phyloP scores from a whole-genome alignment of 192 early-diverging fungal species.

The Coemansia asiatica region DNA sequence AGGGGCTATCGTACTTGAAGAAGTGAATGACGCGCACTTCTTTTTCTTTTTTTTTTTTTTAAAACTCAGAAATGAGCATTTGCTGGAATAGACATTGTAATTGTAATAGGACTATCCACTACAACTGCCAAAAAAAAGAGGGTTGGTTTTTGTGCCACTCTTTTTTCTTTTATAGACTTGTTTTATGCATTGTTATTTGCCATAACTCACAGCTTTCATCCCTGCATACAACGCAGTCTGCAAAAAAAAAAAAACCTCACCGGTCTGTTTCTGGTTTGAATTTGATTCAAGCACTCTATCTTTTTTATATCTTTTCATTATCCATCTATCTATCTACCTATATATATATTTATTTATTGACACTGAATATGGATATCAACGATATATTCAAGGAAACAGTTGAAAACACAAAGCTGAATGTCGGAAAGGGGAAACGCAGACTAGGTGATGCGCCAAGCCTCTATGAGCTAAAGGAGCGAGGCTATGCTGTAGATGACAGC shows the following conservation, averaged over 20 bases:
- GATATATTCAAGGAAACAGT: slow-evolving; percentile 52
- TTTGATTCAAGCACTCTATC: not conserved
- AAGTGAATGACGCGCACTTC: not conserved
- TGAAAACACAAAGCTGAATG: slow-evolving; percentile 21
- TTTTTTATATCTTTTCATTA: not conserved
- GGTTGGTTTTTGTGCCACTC: too few species aligned
- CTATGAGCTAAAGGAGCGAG: slow-evolving; percentile 37
- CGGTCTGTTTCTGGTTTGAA: not conserved
- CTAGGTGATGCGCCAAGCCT: slow-evolving; percentile 34
- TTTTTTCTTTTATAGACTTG: not conserved
- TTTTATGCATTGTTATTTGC: not conserved
- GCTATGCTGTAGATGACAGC: slow-evolving; percentile 13
- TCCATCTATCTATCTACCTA: too few species aligned
- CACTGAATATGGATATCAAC: slow-evolving; percentile 48
- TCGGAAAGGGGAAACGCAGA: slow-evolving; percentile 35
- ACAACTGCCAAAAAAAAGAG: too few species aligned
- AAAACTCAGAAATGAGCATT: not conserved
- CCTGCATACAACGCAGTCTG: not conserved
- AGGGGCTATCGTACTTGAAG: not conserved
- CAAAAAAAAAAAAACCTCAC: not conserved
- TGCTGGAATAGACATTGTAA: not conserved
- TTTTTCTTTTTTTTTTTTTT: slow-evolving; percentile 3
- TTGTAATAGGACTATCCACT: too few species aligned
- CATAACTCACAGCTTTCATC: not conserved
- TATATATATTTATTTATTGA: not conserved